Evolutionary conservation across 768 basidiomycete species (phyloP).

Genomic region (Mycena alexandri): DNA sequence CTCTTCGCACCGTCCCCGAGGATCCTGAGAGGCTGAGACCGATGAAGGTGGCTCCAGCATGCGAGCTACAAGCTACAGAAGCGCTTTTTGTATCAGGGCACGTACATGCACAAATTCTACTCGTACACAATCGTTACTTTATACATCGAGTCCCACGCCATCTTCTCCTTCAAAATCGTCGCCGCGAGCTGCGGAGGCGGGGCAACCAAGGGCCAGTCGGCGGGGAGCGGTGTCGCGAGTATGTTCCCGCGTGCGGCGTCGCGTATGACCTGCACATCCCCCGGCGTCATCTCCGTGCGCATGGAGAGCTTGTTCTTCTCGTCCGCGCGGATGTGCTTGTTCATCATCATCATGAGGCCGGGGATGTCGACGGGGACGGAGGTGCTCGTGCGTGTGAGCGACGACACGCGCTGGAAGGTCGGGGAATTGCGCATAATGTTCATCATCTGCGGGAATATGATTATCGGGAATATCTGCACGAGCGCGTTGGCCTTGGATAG

Average conservation of each 20-base stretch:
- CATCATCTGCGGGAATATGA: constrained; percentile 26
- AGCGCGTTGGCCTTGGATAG: constrained; percentile 29
- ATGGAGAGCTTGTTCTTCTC: constrained; percentile 26
- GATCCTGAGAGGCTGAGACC: no score
- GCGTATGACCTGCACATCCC: constrained; percentile 22
- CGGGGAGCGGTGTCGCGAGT: constrained; percentile 10
- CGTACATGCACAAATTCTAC: no score
- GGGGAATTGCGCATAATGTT: constrained; percentile 20
- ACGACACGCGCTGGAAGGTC: constrained; percentile 21
- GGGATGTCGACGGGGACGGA: constrained; percentile 16
- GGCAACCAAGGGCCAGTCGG: constrained; percentile 23
- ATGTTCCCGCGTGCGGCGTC: constrained; percentile 28
- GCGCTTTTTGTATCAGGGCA: no score
- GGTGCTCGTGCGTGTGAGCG: constrained; percentile 24
- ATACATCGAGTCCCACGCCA: constrained; percentile 23
- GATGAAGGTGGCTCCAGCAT: no score
- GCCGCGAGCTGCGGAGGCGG: constrained; percentile 26
- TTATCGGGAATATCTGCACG: constrained; percentile 23
- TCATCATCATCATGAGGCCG: constrained; percentile 22
- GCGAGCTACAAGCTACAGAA: no score
- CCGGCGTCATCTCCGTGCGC: constrained; percentile 26
- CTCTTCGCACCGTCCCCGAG: no score
- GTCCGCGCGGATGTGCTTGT: constrained; percentile 25
- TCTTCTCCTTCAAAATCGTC: constrained; percentile 32
- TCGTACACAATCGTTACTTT: neutral